Percentiles rank a stretch among this genome's conserved stretches.
phyloP scores from a whole-genome alignment of 805 yeast species.

The Zygosaccharomyces kombuchaensis region DNA sequence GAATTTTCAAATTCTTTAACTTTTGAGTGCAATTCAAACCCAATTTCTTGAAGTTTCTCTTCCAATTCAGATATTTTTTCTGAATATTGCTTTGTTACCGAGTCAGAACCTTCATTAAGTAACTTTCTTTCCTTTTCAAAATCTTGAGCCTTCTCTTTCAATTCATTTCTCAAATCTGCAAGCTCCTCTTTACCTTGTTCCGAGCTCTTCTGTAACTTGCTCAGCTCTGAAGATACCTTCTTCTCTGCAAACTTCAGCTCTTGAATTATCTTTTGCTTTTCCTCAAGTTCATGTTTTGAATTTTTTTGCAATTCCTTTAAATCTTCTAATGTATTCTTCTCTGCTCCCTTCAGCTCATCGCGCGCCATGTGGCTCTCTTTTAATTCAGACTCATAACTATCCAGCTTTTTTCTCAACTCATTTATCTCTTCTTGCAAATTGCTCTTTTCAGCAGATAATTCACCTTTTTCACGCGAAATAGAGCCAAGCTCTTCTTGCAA shows the following conservation, averaged over 20 bases:
- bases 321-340: background rate
- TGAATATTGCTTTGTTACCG: slow-evolving; percentile 45
- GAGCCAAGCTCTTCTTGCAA: background rate
- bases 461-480: background rate
- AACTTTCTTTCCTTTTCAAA: slow-evolving; percentile 49
- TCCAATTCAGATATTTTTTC: slow-evolving; percentile 45
- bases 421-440: slow-evolving; percentile 17
- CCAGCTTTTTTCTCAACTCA: slow-evolving; percentile 18
- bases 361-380: slow-evolving; percentile 12
- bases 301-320: background rate
- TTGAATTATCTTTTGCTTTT: slow-evolving; percentile 17
- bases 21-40: slow-evolving; percentile 7
- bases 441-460: slow-evolving; percentile 6
- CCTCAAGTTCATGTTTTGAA: background rate
- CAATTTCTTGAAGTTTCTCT: slow-evolving; percentile 17
- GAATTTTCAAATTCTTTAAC: slow-evolving; percentile 7
- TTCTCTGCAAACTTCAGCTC: slow-evolving; percentile 10
- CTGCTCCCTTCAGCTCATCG: background rate
- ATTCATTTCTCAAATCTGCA: slow-evolving; percentile 33
- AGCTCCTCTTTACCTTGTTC: slow-evolving; percentile 9
- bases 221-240: background rate
- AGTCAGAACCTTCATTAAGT: slow-evolving; percentile 47
- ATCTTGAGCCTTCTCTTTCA: slow-evolving; percentile 39
- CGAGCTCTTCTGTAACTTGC: background rate
- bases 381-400: slow-evolving; percentile 10